Conservation (phyloP, 177 flowering plant genomes). For the Tripterygium wilfordii region DNA sequence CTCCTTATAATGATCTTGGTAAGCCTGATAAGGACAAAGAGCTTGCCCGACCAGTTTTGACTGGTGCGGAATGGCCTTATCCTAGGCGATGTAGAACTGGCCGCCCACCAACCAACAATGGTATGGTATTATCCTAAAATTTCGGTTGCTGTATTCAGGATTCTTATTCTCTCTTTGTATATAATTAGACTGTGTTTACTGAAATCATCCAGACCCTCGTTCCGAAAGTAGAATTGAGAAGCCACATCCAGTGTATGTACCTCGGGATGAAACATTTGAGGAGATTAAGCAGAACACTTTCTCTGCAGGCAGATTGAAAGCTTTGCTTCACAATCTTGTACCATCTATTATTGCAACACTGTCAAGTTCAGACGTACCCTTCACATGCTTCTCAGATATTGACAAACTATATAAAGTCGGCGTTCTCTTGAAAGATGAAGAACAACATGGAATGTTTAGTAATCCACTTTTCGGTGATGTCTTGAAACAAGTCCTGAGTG, state of each 20-base stretch:
- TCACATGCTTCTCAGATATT: constrained; percentile 79
- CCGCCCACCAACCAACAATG: constrained; percentile 53
- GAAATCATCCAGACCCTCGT: constrained; percentile 45
- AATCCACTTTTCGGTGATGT: constrained; percentile 25
- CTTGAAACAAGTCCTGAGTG: constrained; percentile 36
- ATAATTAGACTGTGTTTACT: not conserved
- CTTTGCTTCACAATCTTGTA: constrained; percentile 76
- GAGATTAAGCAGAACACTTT: constrained; percentile 81
- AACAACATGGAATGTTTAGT: constrained; percentile 14
- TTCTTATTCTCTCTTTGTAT: not conserved
- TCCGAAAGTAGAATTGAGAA: constrained; percentile 77
- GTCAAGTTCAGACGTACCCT: constrained; percentile 63
- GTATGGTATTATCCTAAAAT: constrained; percentile 26
- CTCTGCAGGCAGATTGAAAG: constrained; percentile 73
- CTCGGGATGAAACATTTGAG: constrained; percentile 93
- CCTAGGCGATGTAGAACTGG: constrained; percentile 96
- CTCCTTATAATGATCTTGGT: constrained; percentile 82
- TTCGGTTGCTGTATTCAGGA: not conserved
- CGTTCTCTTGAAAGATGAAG: constrained; percentile 47
- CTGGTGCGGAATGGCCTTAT: constrained; percentile 70
- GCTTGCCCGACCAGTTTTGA: constrained; percentile 67
- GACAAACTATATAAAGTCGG: constrained; percentile 82
- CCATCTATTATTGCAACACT: constrained; percentile 65
- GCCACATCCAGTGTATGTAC: constrained; percentile 86
- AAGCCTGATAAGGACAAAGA: constrained; percentile 70